Conservation (phyloP, 768 basidiomycete genomes). For the Kwoniella europaea region DNA sequence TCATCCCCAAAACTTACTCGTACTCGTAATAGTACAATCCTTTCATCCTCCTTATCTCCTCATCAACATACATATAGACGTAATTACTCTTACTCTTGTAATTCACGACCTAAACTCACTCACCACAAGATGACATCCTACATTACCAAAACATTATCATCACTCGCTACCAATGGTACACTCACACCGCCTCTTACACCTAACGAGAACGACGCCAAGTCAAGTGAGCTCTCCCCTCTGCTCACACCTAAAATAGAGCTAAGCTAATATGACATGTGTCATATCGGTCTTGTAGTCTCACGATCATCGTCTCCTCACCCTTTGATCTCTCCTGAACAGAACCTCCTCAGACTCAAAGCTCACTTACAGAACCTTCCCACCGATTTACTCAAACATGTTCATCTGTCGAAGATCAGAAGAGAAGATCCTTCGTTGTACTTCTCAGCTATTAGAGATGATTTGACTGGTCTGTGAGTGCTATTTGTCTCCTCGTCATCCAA, state of each 20-base stretch:
- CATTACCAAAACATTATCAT: constrained; percentile 17
- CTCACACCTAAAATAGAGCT: too few relatives aligned
- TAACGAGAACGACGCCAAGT: constrained; percentile 14
- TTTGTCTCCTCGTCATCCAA: not conserved
- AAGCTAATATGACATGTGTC: too few relatives aligned
- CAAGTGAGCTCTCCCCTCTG: constrained; percentile 1
- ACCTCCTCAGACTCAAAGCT: constrained; percentile 45
- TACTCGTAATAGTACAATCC: not conserved
- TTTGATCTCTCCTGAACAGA: constrained; percentile 32
- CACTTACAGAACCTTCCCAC: constrained; percentile 44
- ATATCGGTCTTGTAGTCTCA: not conserved
- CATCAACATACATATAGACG: constrained; percentile 2
- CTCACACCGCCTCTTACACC: constrained; percentile 33
- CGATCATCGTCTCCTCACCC: constrained; percentile 26
- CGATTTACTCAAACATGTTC: constrained; percentile 82
- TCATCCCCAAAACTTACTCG: not conserved
- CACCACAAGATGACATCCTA: constrained; percentile 7
- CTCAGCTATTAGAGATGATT: constrained; percentile 71
- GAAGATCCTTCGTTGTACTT: constrained; percentile 79
- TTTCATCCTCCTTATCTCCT: constrained; percentile 1
- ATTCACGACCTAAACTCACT: not conserved
- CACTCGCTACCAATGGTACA: constrained; percentile 15
- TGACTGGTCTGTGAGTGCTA: constrained; percentile 63
- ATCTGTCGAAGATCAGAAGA: constrained; percentile 74
- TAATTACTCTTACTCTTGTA: not conserved